Evolutionary conservation across 202 grass and related monocot species (phyloP).

Genomic region (Alloteropsis angusta): DNA sequence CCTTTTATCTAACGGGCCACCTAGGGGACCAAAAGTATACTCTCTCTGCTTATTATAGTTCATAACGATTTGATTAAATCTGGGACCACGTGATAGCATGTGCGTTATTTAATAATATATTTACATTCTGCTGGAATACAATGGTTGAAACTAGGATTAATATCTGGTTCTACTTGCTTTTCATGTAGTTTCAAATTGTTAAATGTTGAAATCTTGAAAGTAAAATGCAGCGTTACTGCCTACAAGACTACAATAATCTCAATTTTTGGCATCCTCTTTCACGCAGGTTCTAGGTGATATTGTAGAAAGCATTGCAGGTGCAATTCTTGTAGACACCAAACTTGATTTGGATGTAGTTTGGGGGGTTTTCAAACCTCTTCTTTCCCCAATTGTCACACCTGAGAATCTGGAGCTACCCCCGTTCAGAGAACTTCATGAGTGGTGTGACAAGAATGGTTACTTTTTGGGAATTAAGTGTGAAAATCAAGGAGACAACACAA

Average conservation of each 20-base stretch:
- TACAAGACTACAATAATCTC: no score
- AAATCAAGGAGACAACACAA: slow-evolving; percentile 46
- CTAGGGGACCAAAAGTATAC: slow-evolving; percentile 72
- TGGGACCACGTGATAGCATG: not conserved
- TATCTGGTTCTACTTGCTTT: not conserved
- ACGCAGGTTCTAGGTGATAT: slow-evolving; percentile 84
- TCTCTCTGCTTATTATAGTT: not conserved
- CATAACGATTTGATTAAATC: not conserved
- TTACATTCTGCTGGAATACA: slow-evolving; percentile 5
- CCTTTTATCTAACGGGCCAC: slow-evolving; percentile 30
- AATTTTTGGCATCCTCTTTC: no score
- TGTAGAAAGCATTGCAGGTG: slow-evolving; percentile 87
- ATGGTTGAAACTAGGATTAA: not conserved
- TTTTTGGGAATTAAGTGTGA: slow-evolving; percentile 50
- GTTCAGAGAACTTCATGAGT: slow-evolving; percentile 51
- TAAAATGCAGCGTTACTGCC: not conserved
- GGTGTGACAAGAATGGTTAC: slow-evolving; percentile 57
- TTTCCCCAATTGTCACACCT: slow-evolving; percentile 91
- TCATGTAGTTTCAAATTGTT: not conserved
- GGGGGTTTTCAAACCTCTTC: slow-evolving; percentile 57
- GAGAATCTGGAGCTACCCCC: slow-evolving; percentile 68
- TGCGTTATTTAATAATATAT: not conserved
- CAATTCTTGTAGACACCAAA: slow-evolving; percentile 76
- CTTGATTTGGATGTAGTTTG: slow-evolving; percentile 66
- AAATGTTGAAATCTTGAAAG: not conserved